Percentiles rank a stretch among this genome's conserved stretches.
Evolutionary conservation across 2,329 filamentous ascomycete genomes (phyloP).

Genomic region (Penicillium janthinellum): DNA sequence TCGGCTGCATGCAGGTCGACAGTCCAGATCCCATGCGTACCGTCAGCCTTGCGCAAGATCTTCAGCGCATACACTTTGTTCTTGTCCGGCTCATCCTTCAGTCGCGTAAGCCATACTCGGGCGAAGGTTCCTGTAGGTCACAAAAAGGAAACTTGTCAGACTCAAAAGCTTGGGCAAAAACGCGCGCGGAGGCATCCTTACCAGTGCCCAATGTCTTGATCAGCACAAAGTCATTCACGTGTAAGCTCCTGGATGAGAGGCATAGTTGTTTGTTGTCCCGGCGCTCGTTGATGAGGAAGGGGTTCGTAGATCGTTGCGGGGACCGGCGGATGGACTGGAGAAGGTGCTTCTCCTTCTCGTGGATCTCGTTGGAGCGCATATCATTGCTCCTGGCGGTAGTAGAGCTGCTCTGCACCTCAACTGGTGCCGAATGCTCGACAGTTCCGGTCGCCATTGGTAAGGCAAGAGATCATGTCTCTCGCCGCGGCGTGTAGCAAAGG

Average conservation of each 20-base stretch:
- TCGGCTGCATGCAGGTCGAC: conserved; percentile 4
- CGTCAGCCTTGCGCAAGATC: conserved; percentile 53
- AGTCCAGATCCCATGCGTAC: conserved; percentile 31
- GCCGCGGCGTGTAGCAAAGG: conserved; percentile 13
- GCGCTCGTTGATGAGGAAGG: conserved; percentile 42
- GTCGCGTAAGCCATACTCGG: conserved; percentile 52
- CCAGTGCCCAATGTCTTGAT: conserved; percentile 54
- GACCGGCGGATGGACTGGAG: conserved; percentile 29
- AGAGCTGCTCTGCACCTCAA: conserved; percentile 30
- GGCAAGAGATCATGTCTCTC: conserved; percentile 37
- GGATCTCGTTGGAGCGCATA: conserved; percentile 26
- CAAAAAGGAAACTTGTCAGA: conserved; percentile 19
- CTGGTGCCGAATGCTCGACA: conserved; percentile 38
- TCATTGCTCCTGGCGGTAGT: conserved; percentile 18
- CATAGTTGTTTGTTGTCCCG: conserved; percentile 42
- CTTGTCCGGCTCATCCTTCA: conserved; percentile 42
- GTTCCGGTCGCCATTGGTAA: conserved; percentile 45
- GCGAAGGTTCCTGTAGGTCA: conserved; percentile 51
- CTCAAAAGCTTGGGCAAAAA: neutral
- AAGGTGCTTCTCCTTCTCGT: conserved; percentile 35
- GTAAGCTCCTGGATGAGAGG: conserved; percentile 41
- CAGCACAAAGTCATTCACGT: conserved; percentile 49
- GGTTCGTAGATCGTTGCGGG: conserved; percentile 35
- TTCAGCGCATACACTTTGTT: conserved; percentile 53
- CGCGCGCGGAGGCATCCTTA: conserved; percentile 27